Evolutionary conservation across 2,329 filamentous ascomycete genomes (phyloP), one percentile per base, ranked within the genome.

Genomic region (Fusarium liriodendri): DNA sequence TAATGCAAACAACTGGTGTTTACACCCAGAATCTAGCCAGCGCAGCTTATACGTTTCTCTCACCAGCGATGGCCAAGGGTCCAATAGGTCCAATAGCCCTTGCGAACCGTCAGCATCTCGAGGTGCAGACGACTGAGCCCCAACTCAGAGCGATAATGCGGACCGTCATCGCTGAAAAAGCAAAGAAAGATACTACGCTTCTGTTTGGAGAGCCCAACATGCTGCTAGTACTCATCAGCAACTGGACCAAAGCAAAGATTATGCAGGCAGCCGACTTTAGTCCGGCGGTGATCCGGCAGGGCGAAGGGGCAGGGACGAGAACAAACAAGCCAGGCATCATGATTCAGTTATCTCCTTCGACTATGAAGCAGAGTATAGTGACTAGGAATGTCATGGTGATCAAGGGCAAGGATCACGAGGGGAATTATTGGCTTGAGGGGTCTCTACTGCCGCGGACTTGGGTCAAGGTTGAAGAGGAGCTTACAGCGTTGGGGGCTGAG

Each of bases 171-270:
- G 64, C 75, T 35, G 66, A 71, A 2, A 68, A 70, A 5, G 42
- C 66, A 10, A 76, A 69, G 25, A 74, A 75, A 16, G 67, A 74
- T 14, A 62, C 74, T 1, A 67, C 76, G 0, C 57, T 81, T 2
- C 14, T 81, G 1, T 82, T 79, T 37, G 83, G 84, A 6, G 77
- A 81, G 13, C 38, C 81, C 0, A 73, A 79, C 40, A 76, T 77
- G 38, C 37, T 80, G 13, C 75, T 85, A 9, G 62, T 86, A n/a
- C 65, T 74, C 3, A 79, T 82, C 38, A 82, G 79, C 10, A 87
- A 86, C 69, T 85, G 83, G 83, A 76, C 80, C 6, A 81, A 81
- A 50, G 82, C 77, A 9, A 76, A 80, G 40, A 75, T 86, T 25
- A 82, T 80, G 50, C 73, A 80, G 2, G 64, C 72, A 2, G 74